A percentile compares a stretch with the other conserved stretches of the same genome.
Conservation (phyloP, 2,329 filamentous ascomycete species). For the Didymella exigua region DNA sequence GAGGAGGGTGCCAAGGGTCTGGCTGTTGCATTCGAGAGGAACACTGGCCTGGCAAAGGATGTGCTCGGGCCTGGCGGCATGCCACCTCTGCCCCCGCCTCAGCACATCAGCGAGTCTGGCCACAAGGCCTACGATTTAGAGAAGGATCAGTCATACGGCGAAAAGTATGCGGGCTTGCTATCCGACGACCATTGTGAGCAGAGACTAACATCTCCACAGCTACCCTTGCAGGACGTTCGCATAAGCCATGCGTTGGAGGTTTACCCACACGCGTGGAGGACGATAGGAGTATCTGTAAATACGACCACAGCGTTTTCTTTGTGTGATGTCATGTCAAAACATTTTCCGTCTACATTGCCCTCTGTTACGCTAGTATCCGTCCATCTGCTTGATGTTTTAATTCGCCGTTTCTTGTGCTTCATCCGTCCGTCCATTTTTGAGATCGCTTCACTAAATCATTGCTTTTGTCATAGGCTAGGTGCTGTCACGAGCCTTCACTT, state of each 20-base stretch:
- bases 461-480: background rate
- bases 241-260: conserved; percentile 20
- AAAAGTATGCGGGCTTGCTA: conserved; percentile 40
- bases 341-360: background rate
- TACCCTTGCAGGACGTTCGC: conserved; percentile 56
- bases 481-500: conserved; percentile 1
- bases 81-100: conserved; percentile 83
- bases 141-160: conserved; percentile 70
- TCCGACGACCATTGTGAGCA: background rate
- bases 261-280: conserved; percentile 17
- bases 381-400: background rate
- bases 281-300: conserved; percentile 37
- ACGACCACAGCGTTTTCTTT: conserved; percentile 26
- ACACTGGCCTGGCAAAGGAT: conserved; percentile 58
- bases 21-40: conserved; percentile 73
- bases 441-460: too few relatives aligned
- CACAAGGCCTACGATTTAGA: conserved; percentile 73
- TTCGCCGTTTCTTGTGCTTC: background rate
- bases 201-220: conserved; percentile 28
- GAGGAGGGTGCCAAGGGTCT: conserved; percentile 75
- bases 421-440: background rate
- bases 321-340: conserved; percentile 8
- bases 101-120: conserved; percentile 61
- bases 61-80: conserved; percentile 78
- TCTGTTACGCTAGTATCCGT: background rate